Evolutionary conservation across 176 grass and related monocot genomes (phyloP), one percentile per base, ranked within the genome.

Genomic region (Oryza glaberrima): DNA sequence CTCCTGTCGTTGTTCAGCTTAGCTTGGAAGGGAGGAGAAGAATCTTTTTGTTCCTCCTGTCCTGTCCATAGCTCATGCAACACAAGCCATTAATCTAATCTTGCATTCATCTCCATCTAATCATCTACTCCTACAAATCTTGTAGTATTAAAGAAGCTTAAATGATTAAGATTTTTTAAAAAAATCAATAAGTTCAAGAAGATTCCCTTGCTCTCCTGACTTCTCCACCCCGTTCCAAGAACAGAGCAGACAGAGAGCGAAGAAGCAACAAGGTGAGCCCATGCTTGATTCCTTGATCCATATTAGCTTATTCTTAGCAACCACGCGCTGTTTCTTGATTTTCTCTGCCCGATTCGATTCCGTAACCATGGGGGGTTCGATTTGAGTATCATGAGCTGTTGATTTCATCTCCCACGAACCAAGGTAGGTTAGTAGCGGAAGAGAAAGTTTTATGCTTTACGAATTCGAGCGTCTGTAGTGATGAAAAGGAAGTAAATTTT

Each of bases 261-360:
- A 56, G 44, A 8, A 56, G 78, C 83, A 66, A 82, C 68, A 73
- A 73, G 84, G 88, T 90, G 60, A 90, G 67, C 73, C 52, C 15
- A 58, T 17, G 67, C 67, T 30, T 52, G 78, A 90, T 72, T 43
- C 36, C 22, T 7, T 41, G 17, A 35, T 73, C 77, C 48, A 45
- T 80, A 13, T 28, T 81, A 81, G 47, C 70, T 58, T 40, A 46
- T 54, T 45, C 34, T 68, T 60, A 63, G 54, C 17, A 28, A 38
- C n/a, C 6, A 10, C 1, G 16, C 35, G 46, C 34, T 68, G 45
- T 20, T 84, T 69, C 48, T 89, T 67, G 44, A 72, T 41, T 41
- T 28, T 73, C 22, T 65, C 40, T 19, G 65, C 1, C 66, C 54
- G 40, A 9, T 56, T 72, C n/a, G 30, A 46, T 5, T 58, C 36